Base-by-base conservation (phyloP, 352 stramenopile genomes). In the Saprolegnia parasitica region DNA sequence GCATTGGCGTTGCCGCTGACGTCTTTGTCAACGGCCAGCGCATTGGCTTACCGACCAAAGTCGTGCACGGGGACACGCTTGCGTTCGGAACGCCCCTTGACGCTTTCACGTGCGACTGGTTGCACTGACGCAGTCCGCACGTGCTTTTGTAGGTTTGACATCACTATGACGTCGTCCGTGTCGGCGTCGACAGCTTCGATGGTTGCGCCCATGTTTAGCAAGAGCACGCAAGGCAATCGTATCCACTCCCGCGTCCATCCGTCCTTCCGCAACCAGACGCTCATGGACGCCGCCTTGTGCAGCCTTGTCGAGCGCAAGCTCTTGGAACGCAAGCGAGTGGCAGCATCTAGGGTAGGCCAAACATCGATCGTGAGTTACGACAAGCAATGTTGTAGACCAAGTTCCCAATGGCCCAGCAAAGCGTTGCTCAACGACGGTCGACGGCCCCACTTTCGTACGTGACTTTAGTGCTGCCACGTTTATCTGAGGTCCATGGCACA, bases 231-330 rank as follows among this genome's bases (percentile, higher is more conserved):
- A 9, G 52, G 35, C 37, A 84, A 87, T 58, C 63, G 89, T 45
- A 24, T 78, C 8, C 52, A 16, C 11, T 60, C 52, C 20, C 52
- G 52, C 35, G 52, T 60, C 13, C 52, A 60, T 24, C 13, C 52
- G 16, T 60, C 52, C n/a, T 60, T 60, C 20, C 52, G 52, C 52
- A 60, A 60, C 52, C 76, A 90, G 20, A 78, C 83, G 20, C 87
- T 83, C 10, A 76, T 78, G 0, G 81, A 89, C 65, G 83, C 77
- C 6, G 54, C 81, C 1, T 57, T 91, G 5, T 80, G 75, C 35
- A 81, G 89, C 21, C 90, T 84, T 35, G 79, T 91, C 10, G 84
- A 90, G 49, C 77, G 80, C 4, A 89, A 91, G 46, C 63, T 91
- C 18, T 40, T 50, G 15, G 29, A 35, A 35, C 29, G 29, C 29